A percentile compares a stretch with the other conserved stretches of the same genome.
Evolutionary conservation across 208 protist species (phyloP).

Genomic region (Trypanosoma rangeli): DNA sequence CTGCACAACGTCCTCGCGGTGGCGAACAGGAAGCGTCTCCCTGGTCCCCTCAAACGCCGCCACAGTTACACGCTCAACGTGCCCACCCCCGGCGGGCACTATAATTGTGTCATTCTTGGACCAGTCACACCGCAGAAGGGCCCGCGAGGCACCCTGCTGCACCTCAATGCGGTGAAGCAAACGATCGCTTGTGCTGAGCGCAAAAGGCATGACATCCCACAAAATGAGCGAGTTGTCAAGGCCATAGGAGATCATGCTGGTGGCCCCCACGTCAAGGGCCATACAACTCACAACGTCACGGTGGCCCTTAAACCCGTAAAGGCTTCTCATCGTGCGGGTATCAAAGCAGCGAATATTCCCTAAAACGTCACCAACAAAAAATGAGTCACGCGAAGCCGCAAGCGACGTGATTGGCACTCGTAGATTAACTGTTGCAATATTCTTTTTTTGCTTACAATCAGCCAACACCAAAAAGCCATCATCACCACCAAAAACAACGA

Average conservation of each 20-base stretch:
- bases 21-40: slow-evolving; percentile 11
- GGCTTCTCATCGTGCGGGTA: slow-evolving; percentile 32
- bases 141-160: slow-evolving; percentile 32
- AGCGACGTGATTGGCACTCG: slow-evolving; percentile 59
- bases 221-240: slow-evolving; percentile 45
- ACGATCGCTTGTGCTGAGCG: slow-evolving; percentile 49
- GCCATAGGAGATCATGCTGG: slow-evolving; percentile 53
- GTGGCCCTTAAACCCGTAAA: slow-evolving; percentile 38
- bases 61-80: slow-evolving; percentile 13
- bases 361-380: slow-evolving; percentile 71
- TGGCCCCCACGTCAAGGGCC: slow-evolving; percentile 24
- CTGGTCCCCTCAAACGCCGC: slow-evolving; percentile 4
- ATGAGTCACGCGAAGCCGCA: slow-evolving; percentile 34
- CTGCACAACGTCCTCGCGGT: slow-evolving; percentile 24
- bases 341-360: slow-evolving; percentile 73
- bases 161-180: slow-evolving; percentile 38
- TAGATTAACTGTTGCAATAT: slow-evolving; percentile 32
- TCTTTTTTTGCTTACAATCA: slow-evolving; percentile 27
- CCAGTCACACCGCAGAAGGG: slow-evolving; percentile 52
- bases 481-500: slow-evolving; percentile 64
- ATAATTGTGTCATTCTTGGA: slow-evolving; percentile 12
- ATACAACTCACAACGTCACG: slow-evolving; percentile 36
- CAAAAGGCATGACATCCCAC: slow-evolving; percentile 76
- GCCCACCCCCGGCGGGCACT: slow-evolving; percentile 22
- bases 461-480: slow-evolving; percentile 68